Evolutionary conservation across 306 rosid genomes (phyloP).

Genomic region (Sophora flavescens): DNA sequence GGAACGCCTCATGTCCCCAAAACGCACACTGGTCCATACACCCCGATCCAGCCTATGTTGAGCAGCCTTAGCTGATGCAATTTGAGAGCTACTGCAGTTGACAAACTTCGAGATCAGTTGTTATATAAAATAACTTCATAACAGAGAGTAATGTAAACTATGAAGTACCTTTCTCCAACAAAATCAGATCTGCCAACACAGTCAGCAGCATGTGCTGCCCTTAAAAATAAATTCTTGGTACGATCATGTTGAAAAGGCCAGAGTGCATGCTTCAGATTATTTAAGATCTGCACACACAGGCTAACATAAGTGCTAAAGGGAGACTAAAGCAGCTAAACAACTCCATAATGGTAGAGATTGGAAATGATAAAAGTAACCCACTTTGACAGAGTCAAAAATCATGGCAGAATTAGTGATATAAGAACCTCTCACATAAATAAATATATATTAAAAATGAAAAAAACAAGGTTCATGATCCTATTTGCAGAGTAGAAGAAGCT

Average conservation of each 20-base stretch:
- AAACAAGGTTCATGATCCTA: background rate
- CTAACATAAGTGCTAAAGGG: constrained; percentile 37
- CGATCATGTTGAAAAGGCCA: constrained; percentile 91
- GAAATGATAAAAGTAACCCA: background rate
- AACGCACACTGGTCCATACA: constrained; percentile 90
- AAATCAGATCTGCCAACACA: constrained; percentile 64
- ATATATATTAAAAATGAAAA: background rate
- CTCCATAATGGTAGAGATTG: constrained; percentile 22
- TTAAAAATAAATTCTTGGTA: constrained; percentile 72
- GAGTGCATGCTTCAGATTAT: constrained; percentile 79
- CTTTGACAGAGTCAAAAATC: constrained; percentile 35
- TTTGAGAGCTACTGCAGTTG: constrained; percentile 75
- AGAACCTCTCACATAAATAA: constrained; percentile 9
- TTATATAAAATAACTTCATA: background rate
- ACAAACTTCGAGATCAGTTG: constrained; percentile 34
- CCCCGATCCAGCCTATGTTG: constrained; percentile 89
- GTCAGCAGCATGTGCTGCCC: constrained; percentile 90
- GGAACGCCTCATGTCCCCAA: constrained; percentile 96
- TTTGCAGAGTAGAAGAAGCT: constrained; percentile 3
- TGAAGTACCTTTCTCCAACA: constrained; percentile 73
- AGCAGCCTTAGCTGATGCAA: constrained; percentile 96
- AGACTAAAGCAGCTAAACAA: constrained; percentile 36
- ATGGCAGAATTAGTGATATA: constrained; percentile 4
- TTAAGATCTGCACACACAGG: constrained; percentile 67
- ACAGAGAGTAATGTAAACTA: constrained; percentile 26